These are phyloP conservation scores for Septoria linicola DNA, from an alignment of 2,329 filamentous ascomycete genomes.

Conservation along the genomic window DNA sequence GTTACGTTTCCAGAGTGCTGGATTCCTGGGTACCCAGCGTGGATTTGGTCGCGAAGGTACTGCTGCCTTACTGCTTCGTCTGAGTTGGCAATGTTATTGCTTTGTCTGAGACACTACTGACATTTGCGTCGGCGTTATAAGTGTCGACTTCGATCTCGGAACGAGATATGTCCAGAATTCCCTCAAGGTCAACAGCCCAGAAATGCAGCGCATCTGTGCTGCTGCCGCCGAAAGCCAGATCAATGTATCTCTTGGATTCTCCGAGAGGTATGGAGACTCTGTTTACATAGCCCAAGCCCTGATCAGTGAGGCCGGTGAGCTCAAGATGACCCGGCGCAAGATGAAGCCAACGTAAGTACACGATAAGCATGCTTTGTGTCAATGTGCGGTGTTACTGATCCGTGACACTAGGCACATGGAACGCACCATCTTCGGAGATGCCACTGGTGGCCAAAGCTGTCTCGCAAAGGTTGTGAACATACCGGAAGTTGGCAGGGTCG, in stretches of 20 bases:
- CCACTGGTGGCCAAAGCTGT: slow-evolving; percentile 33
- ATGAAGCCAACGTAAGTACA: slow-evolving; percentile 40
- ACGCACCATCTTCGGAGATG: slow-evolving; percentile 46
- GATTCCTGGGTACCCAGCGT: slow-evolving; percentile 40
- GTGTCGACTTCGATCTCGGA: slow-evolving; percentile 43
- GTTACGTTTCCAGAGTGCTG: slow-evolving; percentile 52
- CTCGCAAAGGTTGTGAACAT: slow-evolving; percentile 40
- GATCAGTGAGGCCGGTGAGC: slow-evolving; percentile 37
- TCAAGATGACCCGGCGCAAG: slow-evolving; percentile 43
- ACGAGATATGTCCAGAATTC: slow-evolving; percentile 49
- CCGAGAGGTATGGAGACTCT: slow-evolving; percentile 41
- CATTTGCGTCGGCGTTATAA: slow-evolving; percentile 47
- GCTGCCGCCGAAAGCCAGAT: slow-evolving; percentile 39
- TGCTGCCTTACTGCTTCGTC: too few species aligned
- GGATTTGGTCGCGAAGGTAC: too few species aligned
- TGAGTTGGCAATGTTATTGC: neutral
- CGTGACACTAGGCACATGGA: slow-evolving; percentile 39
- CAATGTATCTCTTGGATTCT: slow-evolving; percentile 43
- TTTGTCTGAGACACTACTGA: too few species aligned
- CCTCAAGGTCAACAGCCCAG: slow-evolving; percentile 41
- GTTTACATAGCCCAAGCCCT: slow-evolving; percentile 45
- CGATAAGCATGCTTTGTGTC: too few species aligned
- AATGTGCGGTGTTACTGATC: too few species aligned
- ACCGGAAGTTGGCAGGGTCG: slow-evolving; percentile 37
- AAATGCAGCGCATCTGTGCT: slow-evolving; percentile 46